These are phyloP conservation scores for Tulasnella sp. DNA, from an alignment of 768 basidiomycete genomes.

Conservation along the genomic window DNA sequence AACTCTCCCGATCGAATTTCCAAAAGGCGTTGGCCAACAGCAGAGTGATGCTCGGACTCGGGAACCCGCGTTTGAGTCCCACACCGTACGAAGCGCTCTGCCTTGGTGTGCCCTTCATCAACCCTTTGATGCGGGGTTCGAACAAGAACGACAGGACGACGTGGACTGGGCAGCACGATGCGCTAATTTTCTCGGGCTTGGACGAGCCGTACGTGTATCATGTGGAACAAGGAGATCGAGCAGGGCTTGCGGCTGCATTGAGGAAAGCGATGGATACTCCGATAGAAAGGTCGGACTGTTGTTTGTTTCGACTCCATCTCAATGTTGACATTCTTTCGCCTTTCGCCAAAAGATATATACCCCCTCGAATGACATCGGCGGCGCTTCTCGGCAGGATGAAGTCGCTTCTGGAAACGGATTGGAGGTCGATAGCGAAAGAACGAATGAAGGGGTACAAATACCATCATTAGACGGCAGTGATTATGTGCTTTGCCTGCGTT, in stretches of 20 bases:
- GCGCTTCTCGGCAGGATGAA: slow-evolving; percentile 1
- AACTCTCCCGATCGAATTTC: not conserved
- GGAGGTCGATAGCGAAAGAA: not conserved
- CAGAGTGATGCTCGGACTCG: slow-evolving; percentile 13
- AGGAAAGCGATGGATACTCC: slow-evolving; percentile 15
- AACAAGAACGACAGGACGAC: slow-evolving; percentile 15
- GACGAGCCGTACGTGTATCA: slow-evolving; percentile 22
- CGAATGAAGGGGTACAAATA: not conserved
- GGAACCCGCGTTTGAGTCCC: slow-evolving; percentile 8
- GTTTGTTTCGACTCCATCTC: not conserved
- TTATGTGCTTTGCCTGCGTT: too few species aligned
- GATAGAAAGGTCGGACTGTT: slow-evolving; percentile 16
- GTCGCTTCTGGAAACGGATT: slow-evolving; percentile 11
- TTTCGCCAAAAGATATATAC: slow-evolving; percentile 8
- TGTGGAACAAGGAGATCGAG: slow-evolving; percentile 17
- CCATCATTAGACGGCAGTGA: not conserved
- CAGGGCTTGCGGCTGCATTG: slow-evolving; percentile 15
- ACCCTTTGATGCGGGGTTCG: slow-evolving; percentile 20
- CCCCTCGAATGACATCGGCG: not conserved
- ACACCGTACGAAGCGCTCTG: slow-evolving; percentile 17
- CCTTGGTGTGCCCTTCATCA: slow-evolving; percentile 24
- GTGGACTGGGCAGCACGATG: slow-evolving; percentile 22
- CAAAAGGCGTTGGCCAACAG: slow-evolving; percentile 1
- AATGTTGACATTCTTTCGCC: not conserved
- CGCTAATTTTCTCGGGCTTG: slow-evolving; percentile 11